Base-by-base conservation (phyloP, 2,329 filamentous ascomycete species). In the Phaeosphaeria sp. region DNA sequence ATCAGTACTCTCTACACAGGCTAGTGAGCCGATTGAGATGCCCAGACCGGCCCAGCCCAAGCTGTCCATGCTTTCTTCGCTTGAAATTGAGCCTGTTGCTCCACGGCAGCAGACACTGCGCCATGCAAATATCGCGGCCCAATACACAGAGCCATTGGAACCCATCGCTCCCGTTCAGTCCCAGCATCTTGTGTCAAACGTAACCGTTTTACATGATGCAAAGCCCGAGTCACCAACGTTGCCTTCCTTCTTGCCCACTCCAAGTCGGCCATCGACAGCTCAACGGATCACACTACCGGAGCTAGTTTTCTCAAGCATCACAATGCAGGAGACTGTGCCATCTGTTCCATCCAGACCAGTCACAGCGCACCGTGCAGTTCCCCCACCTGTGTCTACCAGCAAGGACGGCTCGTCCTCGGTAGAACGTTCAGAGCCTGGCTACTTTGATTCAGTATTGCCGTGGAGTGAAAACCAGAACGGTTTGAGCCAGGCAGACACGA, bases 401-500 rank as follows among this genome's bases (percentile, higher is more conserved):
- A 39, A 39, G 36, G 36, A 39, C 15, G n/a, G 13, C 36, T 39
- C 36, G 17, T 6, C 36, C 36, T 39, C 36, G n/a, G 20, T 72
- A n/a, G 59, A 67, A 77, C 33, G 54, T 3, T 54, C 56, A 25
- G 78, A 72, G 68, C 73, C 75, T 64, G 75, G 72, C 30, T 73
- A 81, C 55, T 74, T 83, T 56, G 77, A 77, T 46, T 75, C 80
- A 60, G 73, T 82, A 49, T 73, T 82, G 70, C 75, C 80, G 57
- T 80, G 82, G 66, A 79, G 79, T 57, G 83, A 80, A 64, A 61
- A 63, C 22, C 56, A 50, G 49, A 47, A 55, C 3, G n/a, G 39
- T 21, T 52, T 60, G 15, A 42, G 55, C 25, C 41, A 54, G 6
- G 23, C 57, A 11, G 44, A 51, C 3, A 21, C 57, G 25, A 21